These are phyloP conservation scores for Canariomyces notabilis DNA, from an alignment of 2,329 filamentous ascomycete species.

Conservation along the genomic window DNA sequence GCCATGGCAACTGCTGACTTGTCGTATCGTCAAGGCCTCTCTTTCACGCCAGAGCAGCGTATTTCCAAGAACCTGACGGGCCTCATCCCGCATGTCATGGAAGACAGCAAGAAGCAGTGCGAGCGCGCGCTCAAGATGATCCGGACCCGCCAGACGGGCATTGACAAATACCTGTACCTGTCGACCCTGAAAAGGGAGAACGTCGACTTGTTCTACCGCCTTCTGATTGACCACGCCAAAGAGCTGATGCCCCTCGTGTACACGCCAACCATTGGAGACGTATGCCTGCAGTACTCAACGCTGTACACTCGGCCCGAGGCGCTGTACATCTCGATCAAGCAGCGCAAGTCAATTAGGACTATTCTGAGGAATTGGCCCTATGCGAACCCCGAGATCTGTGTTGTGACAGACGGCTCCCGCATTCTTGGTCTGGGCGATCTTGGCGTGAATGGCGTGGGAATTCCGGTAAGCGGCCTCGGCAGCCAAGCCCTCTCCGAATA, in stretches of 20 bases:
- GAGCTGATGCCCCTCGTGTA: constrained; percentile 82
- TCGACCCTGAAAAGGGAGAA: constrained; percentile 71
- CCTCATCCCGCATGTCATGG: constrained; percentile 59
- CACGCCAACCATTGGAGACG: constrained; percentile 88
- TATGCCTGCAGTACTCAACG: constrained; percentile 92
- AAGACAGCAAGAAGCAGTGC: constrained; percentile 56
- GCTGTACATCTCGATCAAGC: constrained; percentile 92
- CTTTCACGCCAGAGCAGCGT: constrained; percentile 60
- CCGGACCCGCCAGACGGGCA: constrained; percentile 59
- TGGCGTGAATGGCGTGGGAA: constrained; percentile 95
- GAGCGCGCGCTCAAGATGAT: constrained; percentile 70
- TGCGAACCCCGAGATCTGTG: constrained; percentile 84
- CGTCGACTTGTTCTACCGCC: constrained; percentile 75
- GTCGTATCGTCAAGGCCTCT: constrained; percentile 44
- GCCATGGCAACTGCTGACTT: constrained; percentile 17
- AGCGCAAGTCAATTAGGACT: constrained; percentile 81
- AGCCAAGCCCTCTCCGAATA: background rate
- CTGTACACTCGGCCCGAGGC: constrained; percentile 93
- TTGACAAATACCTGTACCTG: constrained; percentile 83
- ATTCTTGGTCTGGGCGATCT: constrained; percentile 91
- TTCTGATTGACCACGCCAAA: constrained; percentile 70
- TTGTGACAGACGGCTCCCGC: constrained; percentile 92
- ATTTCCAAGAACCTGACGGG: constrained; percentile 61
- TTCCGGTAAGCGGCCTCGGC: constrained; percentile 60
- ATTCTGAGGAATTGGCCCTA: constrained; percentile 94